Conservation (phyloP, 2,329 filamentous ascomycete genomes). For the Fusarium multiceps region DNA sequence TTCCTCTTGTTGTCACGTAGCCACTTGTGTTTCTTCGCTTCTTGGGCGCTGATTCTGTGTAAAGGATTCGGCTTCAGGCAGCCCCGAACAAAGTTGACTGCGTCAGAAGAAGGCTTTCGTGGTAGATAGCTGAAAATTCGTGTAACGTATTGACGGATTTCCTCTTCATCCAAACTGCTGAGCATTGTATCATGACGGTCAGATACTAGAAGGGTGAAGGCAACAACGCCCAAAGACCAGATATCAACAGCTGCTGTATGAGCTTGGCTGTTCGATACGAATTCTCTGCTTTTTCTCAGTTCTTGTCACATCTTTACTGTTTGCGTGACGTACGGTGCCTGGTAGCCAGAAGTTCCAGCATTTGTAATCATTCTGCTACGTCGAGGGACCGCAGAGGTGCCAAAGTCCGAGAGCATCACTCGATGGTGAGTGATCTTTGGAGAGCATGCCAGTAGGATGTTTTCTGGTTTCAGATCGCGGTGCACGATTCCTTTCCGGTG, state of each 20-base stretch:
- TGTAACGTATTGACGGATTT: constrained; percentile 38
- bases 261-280: constrained; percentile 35
- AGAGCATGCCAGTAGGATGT: constrained; percentile 61
- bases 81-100: constrained; percentile 46
- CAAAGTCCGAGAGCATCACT: constrained; percentile 65
- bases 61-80: constrained; percentile 48
- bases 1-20: constrained; percentile 49
- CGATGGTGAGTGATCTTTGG: constrained; percentile 57
- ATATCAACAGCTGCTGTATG: constrained; percentile 59
- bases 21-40: constrained; percentile 51
- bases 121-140: constrained; percentile 23
- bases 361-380: constrained; percentile 57
- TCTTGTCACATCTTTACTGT: background rate
- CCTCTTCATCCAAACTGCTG: constrained; percentile 44
- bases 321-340: constrained; percentile 58
- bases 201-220: constrained; percentile 52
- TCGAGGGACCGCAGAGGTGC: constrained; percentile 57
- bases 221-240: constrained; percentile 64
- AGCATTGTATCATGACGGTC: constrained; percentile 42
- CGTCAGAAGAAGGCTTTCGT: constrained; percentile 41
- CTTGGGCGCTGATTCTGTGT: constrained; percentile 45
- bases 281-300: constrained; percentile 53
- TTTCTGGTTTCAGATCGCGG: constrained; percentile 66
- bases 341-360: constrained; percentile 60
- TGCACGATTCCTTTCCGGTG: constrained; percentile 63